Conservation (phyloP, 2,329 filamentous ascomycete genomes). For the Neofusicoccum ribis region DNA sequence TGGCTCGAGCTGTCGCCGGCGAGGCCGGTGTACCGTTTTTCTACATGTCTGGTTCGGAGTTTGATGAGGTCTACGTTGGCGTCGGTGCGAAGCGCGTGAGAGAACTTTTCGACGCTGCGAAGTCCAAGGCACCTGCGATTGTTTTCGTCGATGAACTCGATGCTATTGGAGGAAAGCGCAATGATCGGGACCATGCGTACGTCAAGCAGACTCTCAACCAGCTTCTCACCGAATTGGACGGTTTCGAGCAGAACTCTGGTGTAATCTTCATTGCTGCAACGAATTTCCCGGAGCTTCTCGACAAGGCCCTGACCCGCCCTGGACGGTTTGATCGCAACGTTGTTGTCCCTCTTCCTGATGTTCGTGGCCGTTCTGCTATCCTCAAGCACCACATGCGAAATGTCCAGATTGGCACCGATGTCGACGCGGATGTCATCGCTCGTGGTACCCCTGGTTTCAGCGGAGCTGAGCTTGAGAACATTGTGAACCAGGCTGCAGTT, state of each 20-base stretch:
- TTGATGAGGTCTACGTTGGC: conserved; percentile 97
- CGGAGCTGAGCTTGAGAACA: conserved; percentile 92
- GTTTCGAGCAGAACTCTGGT: conserved; percentile 90
- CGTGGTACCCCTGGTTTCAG: conserved; percentile 89
- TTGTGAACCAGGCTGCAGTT: conserved; percentile 94
- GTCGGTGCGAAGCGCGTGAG: conserved; percentile 95
- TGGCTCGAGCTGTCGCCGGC: conserved; percentile 92
- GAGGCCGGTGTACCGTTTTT: conserved; percentile 98
- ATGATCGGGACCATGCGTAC: conserved; percentile 89
- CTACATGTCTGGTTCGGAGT: conserved; percentile 99
- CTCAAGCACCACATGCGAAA: conserved; percentile 92
- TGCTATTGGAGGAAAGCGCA: conserved; percentile 91
- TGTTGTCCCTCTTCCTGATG: conserved; percentile 83
- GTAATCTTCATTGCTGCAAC: conserved; percentile 96
- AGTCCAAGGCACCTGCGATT: conserved; percentile 84
- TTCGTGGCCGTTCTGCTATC: conserved; percentile 88
- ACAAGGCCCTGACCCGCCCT: conserved; percentile 91
- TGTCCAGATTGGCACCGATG: conserved; percentile 75
- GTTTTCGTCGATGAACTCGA: conserved; percentile 95
- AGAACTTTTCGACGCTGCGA: conserved; percentile 83
- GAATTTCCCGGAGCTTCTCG: conserved; percentile 90
- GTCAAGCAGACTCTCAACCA: conserved; percentile 98
- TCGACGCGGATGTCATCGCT: conserved; percentile 82
- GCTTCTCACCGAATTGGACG: conserved; percentile 92
- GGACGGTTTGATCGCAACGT: conserved; percentile 96